Evolutionary conservation across 208 protist genomes (phyloP), one percentile per base, ranked within the genome.

Genomic region (Porcisia hertigi): DNA sequence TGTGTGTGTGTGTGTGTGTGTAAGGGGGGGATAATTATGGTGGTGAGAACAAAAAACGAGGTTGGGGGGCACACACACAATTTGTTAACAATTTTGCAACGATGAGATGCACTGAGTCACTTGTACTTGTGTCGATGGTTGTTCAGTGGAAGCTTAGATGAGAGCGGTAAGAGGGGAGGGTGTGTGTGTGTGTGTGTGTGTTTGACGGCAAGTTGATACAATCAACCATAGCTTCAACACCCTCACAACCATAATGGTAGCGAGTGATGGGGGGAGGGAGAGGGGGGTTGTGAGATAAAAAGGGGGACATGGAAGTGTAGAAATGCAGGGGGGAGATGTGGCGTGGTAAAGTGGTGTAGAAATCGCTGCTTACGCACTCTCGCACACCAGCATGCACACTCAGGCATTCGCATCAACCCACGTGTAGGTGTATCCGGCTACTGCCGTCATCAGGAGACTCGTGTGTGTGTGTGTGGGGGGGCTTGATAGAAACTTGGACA

Each of bases 1-100:
- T 60, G 18, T 60, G 55, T 60, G 55, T 60, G 55, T 60, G 55
- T 60, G 55, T 60, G 55, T 60, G 55, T 60, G 55, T 60, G 55
- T 60, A 11, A 34, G 55, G 16, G 18, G 3, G 55, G 9, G 9
- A 49, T 3, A 49, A 49, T 12, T 3, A 49, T n/a, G n/a, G n/a
- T n/a, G n/a, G n/a, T n/a, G n/a, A n/a, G n/a, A n/a, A n/a, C n/a
- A n/a, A n/a, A n/a, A n/a, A n/a, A n/a, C n/a, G n/a, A n/a, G n/a
- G n/a, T n/a, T n/a, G n/a, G n/a, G n/a, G n/a, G n/a, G n/a, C n/a
- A n/a, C n/a, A n/a, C n/a, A n/a, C n/a, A n/a, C n/a, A n/a, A n/a
- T n/a, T n/a, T n/a, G n/a, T n/a, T n/a, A n/a, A n/a, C n/a, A n/a
- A n/a, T n/a, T n/a, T n/a, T n/a, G n/a, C n/a, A n/a, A n/a, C n/a